Evolutionary conservation across 164 flowering plant species (phyloP).

Genomic region (Hamamelis virginiana): DNA sequence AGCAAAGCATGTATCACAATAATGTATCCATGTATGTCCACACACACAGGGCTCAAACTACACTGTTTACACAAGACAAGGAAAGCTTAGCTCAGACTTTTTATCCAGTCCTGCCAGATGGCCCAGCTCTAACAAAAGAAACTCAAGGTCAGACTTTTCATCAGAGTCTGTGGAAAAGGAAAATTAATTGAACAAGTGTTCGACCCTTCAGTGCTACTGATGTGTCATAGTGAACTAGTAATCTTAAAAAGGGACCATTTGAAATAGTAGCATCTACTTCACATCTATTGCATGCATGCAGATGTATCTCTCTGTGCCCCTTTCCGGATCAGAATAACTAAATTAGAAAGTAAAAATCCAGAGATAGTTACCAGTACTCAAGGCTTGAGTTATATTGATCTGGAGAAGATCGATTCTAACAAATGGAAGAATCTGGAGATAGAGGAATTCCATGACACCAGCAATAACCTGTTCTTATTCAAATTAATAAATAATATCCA

Average conservation of each 20-base stretch:
- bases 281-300: neutral
- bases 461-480: constrained; percentile 66
- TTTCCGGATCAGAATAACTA: too few relatives aligned
- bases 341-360: neutral
- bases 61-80: too few relatives aligned
- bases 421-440: constrained; percentile 74
- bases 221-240: neutral
- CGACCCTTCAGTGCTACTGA: neutral
- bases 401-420: constrained; percentile 77
- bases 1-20: too few relatives aligned
- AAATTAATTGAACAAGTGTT: too few relatives aligned
- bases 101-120: too few relatives aligned
- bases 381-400: constrained; percentile 45
- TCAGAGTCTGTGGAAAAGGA: too few relatives aligned
- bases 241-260: neutral
- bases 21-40: too few relatives aligned
- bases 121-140: too few relatives aligned
- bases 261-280: neutral
- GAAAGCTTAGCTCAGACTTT: too few relatives aligned
- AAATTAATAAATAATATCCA: constrained; percentile 12
- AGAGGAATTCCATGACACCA: constrained; percentile 69
- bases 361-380: constrained; percentile 44
- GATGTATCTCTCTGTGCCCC: neutral
- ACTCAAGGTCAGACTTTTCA: too few relatives aligned
- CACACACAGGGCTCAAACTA: too few relatives aligned